These are phyloP conservation scores for Metschnikowia borealis DNA, from an alignment of 805 yeast species.

Conservation along the genomic window DNA sequence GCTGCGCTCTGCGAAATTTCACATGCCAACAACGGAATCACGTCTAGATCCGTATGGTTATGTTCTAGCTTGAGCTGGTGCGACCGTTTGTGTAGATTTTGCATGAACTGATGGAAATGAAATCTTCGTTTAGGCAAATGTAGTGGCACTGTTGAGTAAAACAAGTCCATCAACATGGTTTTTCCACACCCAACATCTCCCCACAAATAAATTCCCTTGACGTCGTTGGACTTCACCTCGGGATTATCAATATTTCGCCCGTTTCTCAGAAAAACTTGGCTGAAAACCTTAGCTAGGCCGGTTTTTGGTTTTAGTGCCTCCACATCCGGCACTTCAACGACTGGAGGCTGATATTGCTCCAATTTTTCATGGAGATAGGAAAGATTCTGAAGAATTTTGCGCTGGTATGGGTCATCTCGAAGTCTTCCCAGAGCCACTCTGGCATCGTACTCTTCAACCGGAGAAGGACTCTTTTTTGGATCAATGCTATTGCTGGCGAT, in stretches of 20 bases:
- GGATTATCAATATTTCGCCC: background rate
- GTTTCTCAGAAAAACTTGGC: constrained; percentile 7
- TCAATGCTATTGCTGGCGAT: constrained; percentile 3
- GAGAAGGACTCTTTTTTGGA: constrained; percentile 24
- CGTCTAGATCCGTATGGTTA: constrained; percentile 59
- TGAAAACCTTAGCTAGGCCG: constrained; percentile 38
- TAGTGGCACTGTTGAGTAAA: constrained; percentile 76
- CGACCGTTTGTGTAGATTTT: constrained; percentile 79
- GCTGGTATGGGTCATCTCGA: constrained; percentile 75
- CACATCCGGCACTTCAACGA: constrained; percentile 49
- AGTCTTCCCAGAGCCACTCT: constrained; percentile 48
- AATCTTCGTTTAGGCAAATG: constrained; percentile 75
- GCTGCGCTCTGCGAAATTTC: constrained; percentile 76
- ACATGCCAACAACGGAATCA: constrained; percentile 78
- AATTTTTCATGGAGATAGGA: constrained; percentile 57
- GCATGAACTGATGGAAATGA: constrained; percentile 98
- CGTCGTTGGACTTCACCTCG: constrained; percentile 26
- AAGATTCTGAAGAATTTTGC: constrained; percentile 62
- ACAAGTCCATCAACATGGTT: constrained; percentile 96
- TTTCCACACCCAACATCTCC: constrained; percentile 99
- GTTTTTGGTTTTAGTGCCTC: constrained; percentile 47
- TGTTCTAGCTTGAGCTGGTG: constrained; percentile 68
- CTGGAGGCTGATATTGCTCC: constrained; percentile 56
- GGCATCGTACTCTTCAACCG: constrained; percentile 49
- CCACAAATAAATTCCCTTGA: constrained; percentile 85